Base-by-base conservation (phyloP, 2,329 filamentous ascomycete species). In the Berkeleyomyces basicola region DNA sequence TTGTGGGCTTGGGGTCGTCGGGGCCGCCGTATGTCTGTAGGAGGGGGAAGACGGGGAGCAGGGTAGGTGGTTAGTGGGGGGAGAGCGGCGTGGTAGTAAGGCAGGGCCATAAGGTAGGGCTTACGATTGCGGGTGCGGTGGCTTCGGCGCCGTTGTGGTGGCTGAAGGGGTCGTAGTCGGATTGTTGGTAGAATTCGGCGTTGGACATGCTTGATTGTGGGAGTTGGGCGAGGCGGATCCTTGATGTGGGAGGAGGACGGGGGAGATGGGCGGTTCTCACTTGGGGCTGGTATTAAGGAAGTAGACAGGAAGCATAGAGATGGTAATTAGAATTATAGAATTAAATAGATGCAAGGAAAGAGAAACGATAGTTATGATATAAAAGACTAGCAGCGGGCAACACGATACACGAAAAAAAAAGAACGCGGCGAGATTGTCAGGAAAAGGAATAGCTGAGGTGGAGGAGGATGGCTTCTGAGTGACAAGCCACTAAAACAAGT, bases 121-220 rank as follows among this genome's bases (percentile, higher is more conserved):
- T 23, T 44, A 61, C 60, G 16, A 61, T 46, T 23, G 60, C 60
- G 36, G 60, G 60, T 4, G 60, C 47, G 11, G 23, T 42, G 37
- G 60, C 47, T 40, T 61, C 47, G 16, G 6, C 31, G n/a, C 60
- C 40, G 9, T 47, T 53, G 40, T 33, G 47, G 43, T 55, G 47
- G 53, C 60, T 57, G 40, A 62, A 64, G 7, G 63, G 63, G 49
- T 64, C 63, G 42, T 64, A 64, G 36, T 62, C 44, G 5, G 55
- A 7, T 7, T 59, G 31, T 14, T 64, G 55, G 57, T 64, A 64
- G 57, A 64, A 64, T 31, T 64, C 63, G 49, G 60, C 47, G 57
- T 62, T 62, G 14, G 63, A 62, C 63, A 64, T 64, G 23, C 23
- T 23, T 23, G 2, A 23, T 23, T 23, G 23, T 51, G 40, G 49